Percentiles rank a stretch among this genome's conserved stretches.
Evolutionary conservation across 2,329 filamentous ascomycete species (phyloP).

Genomic region (Fusarium penzigii): DNA sequence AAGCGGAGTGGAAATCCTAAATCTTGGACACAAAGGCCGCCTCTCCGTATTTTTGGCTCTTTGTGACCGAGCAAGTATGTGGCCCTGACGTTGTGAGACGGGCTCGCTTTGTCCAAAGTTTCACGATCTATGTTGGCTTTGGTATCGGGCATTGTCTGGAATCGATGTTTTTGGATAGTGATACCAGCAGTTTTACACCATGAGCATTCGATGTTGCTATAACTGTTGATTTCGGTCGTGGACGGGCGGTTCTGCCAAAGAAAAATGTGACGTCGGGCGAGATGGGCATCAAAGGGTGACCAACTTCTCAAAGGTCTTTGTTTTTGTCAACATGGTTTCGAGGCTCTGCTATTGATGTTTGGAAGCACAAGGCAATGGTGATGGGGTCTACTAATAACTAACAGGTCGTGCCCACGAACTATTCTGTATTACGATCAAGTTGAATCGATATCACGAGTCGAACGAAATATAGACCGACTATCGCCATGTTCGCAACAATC

Average conservation of each 20-base stretch:
- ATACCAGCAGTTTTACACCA: too few relatives aligned
- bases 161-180: too few relatives aligned
- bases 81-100: too few relatives aligned
- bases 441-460: slow-evolving; percentile 6
- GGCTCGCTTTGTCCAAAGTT: too few relatives aligned
- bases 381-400: neutral
- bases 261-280: too few relatives aligned
- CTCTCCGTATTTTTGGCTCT: slow-evolving; percentile 8
- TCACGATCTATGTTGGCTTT: too few relatives aligned
- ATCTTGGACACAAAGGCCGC: neutral
- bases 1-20: too few relatives aligned
- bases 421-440: slow-evolving; percentile 2
- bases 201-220: too few relatives aligned
- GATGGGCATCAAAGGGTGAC: neutral
- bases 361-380: neutral
- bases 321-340: slow-evolving; percentile 12
- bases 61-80: too few relatives aligned
- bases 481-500: neutral
- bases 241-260: too few relatives aligned
- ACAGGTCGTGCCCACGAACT: slow-evolving; percentile 2
- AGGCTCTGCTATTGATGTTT: neutral
- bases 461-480: slow-evolving; percentile 7
- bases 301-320: slow-evolving; percentile 10
- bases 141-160: too few relatives aligned
- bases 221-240: too few relatives aligned